Evolutionary conservation across 345 rosid species (phyloP), one percentile per base, ranked within the genome.

Genomic region (Citrus unshiu): DNA sequence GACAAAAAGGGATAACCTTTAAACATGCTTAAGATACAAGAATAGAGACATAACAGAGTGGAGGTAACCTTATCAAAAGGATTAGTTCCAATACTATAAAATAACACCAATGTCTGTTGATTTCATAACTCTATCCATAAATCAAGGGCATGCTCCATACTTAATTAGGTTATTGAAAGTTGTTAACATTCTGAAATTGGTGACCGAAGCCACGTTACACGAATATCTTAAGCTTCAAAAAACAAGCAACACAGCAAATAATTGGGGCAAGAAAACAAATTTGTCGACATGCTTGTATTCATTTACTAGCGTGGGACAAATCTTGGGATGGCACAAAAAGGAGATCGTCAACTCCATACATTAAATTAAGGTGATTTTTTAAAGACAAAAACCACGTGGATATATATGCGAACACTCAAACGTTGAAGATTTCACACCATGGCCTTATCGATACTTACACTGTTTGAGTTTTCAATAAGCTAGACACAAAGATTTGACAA

Each of bases 231-330:
- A 18, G 54, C 34, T 43, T 43, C 8, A n/a, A 54, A 54, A 66
- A 51, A 34, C 51, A 46, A n/a, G 49, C 60, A 64, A 75, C 63
- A 75, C 9, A 54, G 22, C 25, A 54, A 75, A 67, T 43, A 66
- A 71, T 69, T 56, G 62, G 39, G 62, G 60, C 69, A 34, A 25
- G 72, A 80, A 60, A 61, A 67, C 81, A 62, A 35, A 40, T 72
- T n/a, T 83, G 76, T 76, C 72, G 61, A 73, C 68, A 76, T 68
- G 81, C 78, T 73, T 73, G 43, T 32, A 24, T 57, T 73, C 73
- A 57, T 63, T 77, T 25, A 83, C 22, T 73, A 13, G 76, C 19
- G 56, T 35, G 54, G 76, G 86, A 77, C 83, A 83, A 57, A 73
- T 34, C 65, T 59, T 4, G 56, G 70, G 62, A 51, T 68, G 74